phyloP scores from a whole-genome alignment of 2,329 filamentous ascomycete genomes.

The Cercospora sojina region DNA sequence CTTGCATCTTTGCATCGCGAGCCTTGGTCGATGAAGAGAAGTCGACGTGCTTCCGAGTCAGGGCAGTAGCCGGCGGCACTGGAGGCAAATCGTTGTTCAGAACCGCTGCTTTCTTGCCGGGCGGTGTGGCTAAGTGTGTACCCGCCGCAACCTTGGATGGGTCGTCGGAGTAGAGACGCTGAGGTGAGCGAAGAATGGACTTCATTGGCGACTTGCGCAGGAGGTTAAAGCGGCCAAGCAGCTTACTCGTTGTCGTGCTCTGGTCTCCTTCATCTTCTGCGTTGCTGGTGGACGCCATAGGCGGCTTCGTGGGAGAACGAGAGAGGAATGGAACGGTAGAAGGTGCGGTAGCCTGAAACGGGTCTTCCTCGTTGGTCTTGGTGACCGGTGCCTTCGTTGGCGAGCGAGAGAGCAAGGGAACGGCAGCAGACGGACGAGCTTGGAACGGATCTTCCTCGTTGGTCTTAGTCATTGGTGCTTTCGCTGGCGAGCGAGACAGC shows the following conservation, averaged over 20 bases:
- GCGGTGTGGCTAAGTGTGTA: conserved; percentile 54
- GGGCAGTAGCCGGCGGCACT: conserved; percentile 44
- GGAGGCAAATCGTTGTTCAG: conserved; percentile 19
- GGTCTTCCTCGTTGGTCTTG: conserved; percentile 23
- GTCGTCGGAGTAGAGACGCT: conserved; percentile 60
- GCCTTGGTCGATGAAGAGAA: conserved; percentile 65
- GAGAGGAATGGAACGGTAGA: conserved; percentile 34
- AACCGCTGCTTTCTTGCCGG: conserved; percentile 25
- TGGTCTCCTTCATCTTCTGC: conserved; percentile 34
- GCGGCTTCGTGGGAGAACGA: conserved; percentile 37
- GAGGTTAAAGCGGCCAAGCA: conserved; percentile 47
- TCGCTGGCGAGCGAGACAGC: conserved; percentile 33
- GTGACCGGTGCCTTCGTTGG: conserved; percentile 30
- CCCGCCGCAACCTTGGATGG: conserved; percentile 60
- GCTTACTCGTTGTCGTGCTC: conserved; percentile 35
- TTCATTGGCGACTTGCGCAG: conserved; percentile 57
- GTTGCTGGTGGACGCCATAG: conserved; percentile 10
- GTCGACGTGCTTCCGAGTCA: conserved; percentile 73
- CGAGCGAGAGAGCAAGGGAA: conserved; percentile 33
- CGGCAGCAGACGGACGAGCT: background rate
- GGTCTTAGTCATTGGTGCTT: conserved; percentile 28
- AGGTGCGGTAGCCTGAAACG: conserved; percentile 15
- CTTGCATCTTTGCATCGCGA: conserved; percentile 34
- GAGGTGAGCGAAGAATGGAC: conserved; percentile 62
- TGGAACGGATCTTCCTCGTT: conserved; percentile 21